A percentile compares a stretch with the other conserved stretches of the same genome.
phyloP scores from a whole-genome alignment of 768 basidiomycete species.

The Rhodosporidiobolus sp. region DNA sequence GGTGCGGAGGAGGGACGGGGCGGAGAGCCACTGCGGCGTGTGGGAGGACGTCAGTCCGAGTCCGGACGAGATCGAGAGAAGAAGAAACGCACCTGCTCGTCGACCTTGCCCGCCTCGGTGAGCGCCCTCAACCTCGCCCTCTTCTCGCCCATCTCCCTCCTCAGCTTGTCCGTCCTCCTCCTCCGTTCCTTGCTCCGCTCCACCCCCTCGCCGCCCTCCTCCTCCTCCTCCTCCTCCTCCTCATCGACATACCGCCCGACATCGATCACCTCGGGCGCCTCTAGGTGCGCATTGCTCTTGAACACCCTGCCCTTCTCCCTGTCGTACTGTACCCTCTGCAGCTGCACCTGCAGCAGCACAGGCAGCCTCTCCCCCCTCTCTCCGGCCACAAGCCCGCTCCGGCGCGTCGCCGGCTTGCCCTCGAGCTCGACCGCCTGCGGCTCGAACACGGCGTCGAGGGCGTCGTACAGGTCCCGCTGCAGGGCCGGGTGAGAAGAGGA shows the following conservation, averaged over 20 bases:
- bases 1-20: slow-evolving; percentile 4
- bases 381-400: slow-evolving; percentile 70
- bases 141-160: slow-evolving; percentile 61
- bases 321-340: slow-evolving; percentile 94
- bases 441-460: slow-evolving; percentile 84
- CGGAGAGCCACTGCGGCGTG: neutral
- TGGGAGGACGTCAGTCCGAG: too few relatives aligned
- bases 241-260: slow-evolving; percentile 78
- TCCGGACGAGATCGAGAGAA: neutral
- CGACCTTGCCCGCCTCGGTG: neutral
- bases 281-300: slow-evolving; percentile 94
- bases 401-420: slow-evolving; percentile 80
- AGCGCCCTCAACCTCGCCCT: slow-evolving; percentile 57
- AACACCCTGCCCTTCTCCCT: slow-evolving; percentile 83
- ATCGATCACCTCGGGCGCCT: slow-evolving; percentile 77
- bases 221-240: slow-evolving; percentile 56
- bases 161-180: slow-evolving; percentile 65
- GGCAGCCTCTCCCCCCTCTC: slow-evolving; percentile 56
- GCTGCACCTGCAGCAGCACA: slow-evolving; percentile 86
- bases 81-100: slow-evolving; percentile 15
- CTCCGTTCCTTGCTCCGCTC: slow-evolving; percentile 60
- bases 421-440: slow-evolving; percentile 74
- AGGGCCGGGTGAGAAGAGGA: slow-evolving; percentile 9
- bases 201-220: slow-evolving; percentile 50
- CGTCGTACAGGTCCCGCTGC: slow-evolving; percentile 87